phyloP scores from a whole-genome alignment of 2,329 filamentous ascomycete genomes.

The Penicillium sp. region DNA sequence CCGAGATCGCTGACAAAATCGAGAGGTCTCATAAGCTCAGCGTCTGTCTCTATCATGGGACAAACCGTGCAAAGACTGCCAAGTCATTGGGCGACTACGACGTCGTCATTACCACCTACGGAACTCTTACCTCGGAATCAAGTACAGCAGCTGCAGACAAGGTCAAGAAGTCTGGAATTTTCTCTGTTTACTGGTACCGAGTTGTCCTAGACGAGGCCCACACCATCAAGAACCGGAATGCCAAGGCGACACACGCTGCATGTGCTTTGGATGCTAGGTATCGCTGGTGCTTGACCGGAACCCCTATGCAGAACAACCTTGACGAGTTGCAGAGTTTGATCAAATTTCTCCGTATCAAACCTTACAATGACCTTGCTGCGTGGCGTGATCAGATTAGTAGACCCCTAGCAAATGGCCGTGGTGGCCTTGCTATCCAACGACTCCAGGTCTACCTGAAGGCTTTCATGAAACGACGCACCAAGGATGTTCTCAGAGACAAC shows the following conservation, averaged over 20 bases:
- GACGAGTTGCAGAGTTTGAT: slow-evolving; percentile 94
- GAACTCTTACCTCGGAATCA: slow-evolving; percentile 90
- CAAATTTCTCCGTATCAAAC: slow-evolving; percentile 86
- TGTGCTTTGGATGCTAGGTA: slow-evolving; percentile 83
- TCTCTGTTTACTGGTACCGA: slow-evolving; percentile 91
- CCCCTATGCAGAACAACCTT: slow-evolving; percentile 96
- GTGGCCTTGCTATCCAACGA: slow-evolving; percentile 82
- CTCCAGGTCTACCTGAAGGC: slow-evolving; percentile 82
- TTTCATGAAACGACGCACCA: slow-evolving; percentile 98
- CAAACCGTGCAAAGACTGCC: slow-evolving; percentile 75
- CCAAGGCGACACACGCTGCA: slow-evolving; percentile 90
- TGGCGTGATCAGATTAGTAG: slow-evolving; percentile 91
- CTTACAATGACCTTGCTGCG: slow-evolving; percentile 78
- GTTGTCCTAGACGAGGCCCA: slow-evolving; percentile 96
- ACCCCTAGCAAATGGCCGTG: slow-evolving; percentile 86
- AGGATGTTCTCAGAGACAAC: slow-evolving; percentile 89
- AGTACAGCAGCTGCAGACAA: slow-evolving; percentile 60
- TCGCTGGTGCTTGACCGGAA: slow-evolving; percentile 93
- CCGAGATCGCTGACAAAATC: slow-evolving; percentile 84
- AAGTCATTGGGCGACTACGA: slow-evolving; percentile 81
- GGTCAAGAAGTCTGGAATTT: slow-evolving; percentile 73
- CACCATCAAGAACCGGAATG: slow-evolving; percentile 96
- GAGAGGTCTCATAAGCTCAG: slow-evolving; percentile 66
- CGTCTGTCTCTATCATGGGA: slow-evolving; percentile 88
- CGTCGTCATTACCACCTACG: slow-evolving; percentile 95